Conservation (phyloP, 768 basidiomycete genomes). For the Auricularia sp. region DNA sequence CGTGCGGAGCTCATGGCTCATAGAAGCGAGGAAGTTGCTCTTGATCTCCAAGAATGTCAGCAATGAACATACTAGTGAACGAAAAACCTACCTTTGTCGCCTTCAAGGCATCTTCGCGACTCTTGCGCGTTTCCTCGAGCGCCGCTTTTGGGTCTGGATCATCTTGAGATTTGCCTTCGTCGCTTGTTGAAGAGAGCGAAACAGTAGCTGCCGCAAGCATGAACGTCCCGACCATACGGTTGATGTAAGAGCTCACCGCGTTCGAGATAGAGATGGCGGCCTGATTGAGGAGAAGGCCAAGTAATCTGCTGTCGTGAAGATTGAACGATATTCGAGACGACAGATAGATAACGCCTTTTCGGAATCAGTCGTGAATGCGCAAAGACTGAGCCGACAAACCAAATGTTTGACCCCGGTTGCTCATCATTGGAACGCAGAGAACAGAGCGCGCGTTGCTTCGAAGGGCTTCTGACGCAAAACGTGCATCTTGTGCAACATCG, state of each 20-base stretch:
- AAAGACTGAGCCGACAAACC: constrained; percentile 25
- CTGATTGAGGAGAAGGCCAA: constrained; percentile 62
- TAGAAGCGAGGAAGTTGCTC: constrained; percentile 66
- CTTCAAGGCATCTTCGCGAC: constrained; percentile 62
- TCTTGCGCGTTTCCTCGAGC: constrained; percentile 57
- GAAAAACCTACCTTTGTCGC: constrained; percentile 49
- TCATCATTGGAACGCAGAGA: constrained; percentile 61
- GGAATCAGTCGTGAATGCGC: not conserved
- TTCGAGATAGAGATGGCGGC: constrained; percentile 69
- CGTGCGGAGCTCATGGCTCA: constrained; percentile 70
- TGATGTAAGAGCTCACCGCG: constrained; percentile 21
- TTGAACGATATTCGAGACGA: constrained; percentile 59
- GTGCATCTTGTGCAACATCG: constrained; percentile 53
- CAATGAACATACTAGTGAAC: not conserved
- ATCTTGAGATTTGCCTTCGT: constrained; percentile 68
- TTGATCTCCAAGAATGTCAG: constrained; percentile 42
- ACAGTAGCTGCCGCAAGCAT: constrained; percentile 31
- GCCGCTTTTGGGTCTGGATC: constrained; percentile 67
- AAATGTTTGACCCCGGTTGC: constrained; percentile 67
- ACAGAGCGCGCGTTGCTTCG: constrained; percentile 46
- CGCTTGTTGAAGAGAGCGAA: constrained; percentile 64
- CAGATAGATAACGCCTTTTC: constrained; percentile 37
- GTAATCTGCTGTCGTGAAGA: constrained; percentile 46
- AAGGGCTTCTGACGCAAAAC: constrained; percentile 58
- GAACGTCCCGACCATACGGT: not conserved